Evolutionary conservation across 2,329 filamentous ascomycete species (phyloP).

Genomic region (Hortaea sp.): DNA sequence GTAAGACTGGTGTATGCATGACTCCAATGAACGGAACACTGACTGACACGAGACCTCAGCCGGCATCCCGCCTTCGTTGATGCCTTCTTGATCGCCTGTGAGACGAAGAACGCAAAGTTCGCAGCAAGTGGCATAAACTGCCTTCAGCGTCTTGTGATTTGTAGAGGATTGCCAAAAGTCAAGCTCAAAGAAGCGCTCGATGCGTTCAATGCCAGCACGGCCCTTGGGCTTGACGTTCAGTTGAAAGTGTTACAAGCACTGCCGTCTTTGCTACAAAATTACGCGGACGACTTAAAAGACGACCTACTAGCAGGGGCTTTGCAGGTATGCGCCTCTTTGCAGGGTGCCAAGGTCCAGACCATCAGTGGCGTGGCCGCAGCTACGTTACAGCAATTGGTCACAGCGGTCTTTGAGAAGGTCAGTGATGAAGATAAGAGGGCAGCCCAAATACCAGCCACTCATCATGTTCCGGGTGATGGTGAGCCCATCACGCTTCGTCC

Average conservation of each 20-base stretch:
- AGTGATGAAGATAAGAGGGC: conserved; percentile 63
- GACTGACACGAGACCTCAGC: conserved; percentile 57
- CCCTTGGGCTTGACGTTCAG: conserved; percentile 71
- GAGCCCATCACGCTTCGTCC: conserved; percentile 57
- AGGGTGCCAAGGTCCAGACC: conserved; percentile 83
- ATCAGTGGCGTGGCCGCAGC: conserved; percentile 94
- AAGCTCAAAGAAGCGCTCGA: conserved; percentile 80
- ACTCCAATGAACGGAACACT: conserved; percentile 9
- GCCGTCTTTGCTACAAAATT: conserved; percentile 83
- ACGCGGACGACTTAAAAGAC: conserved; percentile 68
- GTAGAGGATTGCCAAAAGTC: conserved; percentile 65
- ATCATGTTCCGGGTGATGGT: conserved; percentile 57
- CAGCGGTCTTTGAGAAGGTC: conserved; percentile 88
- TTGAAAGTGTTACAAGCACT: conserved; percentile 91
- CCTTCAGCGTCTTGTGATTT: conserved; percentile 77
- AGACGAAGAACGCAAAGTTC: conserved; percentile 82
- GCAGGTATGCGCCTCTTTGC: conserved; percentile 84
- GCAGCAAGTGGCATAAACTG: conserved; percentile 80
- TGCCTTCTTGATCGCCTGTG: conserved; percentile 88
- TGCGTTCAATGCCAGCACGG: conserved; percentile 72
- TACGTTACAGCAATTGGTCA: conserved; percentile 89
- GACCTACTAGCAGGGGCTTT: conserved; percentile 72
- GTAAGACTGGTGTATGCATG: conserved; percentile 32
- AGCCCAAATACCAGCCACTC: conserved; percentile 40
- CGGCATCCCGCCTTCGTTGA: conserved; percentile 76